Evolutionary conservation across 2,329 filamentous ascomycete genomes (phyloP).

Genomic region (Neofusicoccum parvum): DNA sequence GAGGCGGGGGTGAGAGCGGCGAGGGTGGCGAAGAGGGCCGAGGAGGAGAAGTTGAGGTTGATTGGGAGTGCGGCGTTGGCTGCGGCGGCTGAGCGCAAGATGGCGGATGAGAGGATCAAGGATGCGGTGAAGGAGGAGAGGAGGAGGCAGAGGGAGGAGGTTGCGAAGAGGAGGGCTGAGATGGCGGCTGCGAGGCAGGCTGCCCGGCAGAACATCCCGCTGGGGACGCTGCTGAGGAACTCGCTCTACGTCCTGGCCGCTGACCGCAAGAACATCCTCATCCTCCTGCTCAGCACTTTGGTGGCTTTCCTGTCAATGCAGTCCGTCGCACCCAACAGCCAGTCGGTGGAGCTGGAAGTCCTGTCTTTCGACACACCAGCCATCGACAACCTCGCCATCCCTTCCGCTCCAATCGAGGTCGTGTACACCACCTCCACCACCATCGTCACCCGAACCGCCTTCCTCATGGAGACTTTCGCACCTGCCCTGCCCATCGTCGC

Average conservation of each 20-base stretch:
- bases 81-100: conserved; percentile 11
- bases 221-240: conserved; percentile 50
- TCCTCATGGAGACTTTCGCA: no score
- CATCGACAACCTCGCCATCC: not conserved
- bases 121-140: not conserved
- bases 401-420: conserved; percentile 33
- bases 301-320: not conserved
- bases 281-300: conserved; percentile 26
- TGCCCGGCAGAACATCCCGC: conserved; percentile 42
- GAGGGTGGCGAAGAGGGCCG: not conserved
- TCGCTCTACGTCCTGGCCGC: conserved; percentile 51
- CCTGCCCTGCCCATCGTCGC: no score
- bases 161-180: not conserved
- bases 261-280: conserved; percentile 52
- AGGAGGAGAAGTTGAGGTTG: conserved; percentile 27
- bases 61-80: conserved; percentile 5
- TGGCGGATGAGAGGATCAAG: not conserved
- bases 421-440: conserved; percentile 16
- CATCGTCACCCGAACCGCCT: not conserved
- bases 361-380: not conserved
- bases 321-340: not conserved
- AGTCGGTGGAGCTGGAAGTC: not conserved
- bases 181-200: not conserved
- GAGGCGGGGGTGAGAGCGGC: not conserved
- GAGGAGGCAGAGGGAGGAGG: not conserved